These are phyloP conservation scores for Penicillium fuscoglaucum DNA, from an alignment of 2,329 filamentous ascomycete genomes.

Conservation along the genomic window DNA sequence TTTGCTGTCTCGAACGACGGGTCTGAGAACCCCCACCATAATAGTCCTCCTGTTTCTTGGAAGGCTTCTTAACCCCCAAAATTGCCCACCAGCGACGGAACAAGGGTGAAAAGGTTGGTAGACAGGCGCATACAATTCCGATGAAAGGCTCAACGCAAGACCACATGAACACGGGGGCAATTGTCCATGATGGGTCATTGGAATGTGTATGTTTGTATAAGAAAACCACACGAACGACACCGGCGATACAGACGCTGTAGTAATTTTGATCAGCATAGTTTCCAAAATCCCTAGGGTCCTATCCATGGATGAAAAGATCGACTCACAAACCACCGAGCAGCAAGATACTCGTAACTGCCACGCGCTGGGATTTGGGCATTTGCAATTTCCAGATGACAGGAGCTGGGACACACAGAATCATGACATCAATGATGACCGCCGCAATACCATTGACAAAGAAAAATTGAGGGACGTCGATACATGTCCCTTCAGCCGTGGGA, in stretches of 20 bases:
- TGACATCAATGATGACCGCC: constrained; percentile 33
- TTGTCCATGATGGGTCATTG: constrained; percentile 5
- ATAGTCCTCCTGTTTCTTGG: neutral
- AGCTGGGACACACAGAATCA: constrained; percentile 34
- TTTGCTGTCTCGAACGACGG: neutral
- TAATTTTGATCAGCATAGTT: neutral
- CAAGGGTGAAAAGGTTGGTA: constrained; percentile 6
- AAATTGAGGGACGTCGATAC: constrained; percentile 28
- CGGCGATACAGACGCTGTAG: constrained; percentile 11
- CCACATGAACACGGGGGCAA: constrained; percentile 12
- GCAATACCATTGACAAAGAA: constrained; percentile 30
- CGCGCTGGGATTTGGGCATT: constrained; percentile 30
- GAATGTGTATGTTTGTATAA: neutral
- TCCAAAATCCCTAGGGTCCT: no score
- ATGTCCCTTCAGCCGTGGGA: constrained; percentile 21
- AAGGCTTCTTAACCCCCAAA: neutral
- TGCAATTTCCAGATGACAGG: constrained; percentile 32
- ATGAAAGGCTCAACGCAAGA: constrained; percentile 14
- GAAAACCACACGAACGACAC: constrained; percentile 9
- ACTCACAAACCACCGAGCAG: constrained; percentile 35
- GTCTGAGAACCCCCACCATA: neutral
- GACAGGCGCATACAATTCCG: constrained; percentile 11
- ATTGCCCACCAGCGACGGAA: constrained; percentile 13
- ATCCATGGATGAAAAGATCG: neutral
- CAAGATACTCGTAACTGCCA: constrained; percentile 33